These are phyloP conservation scores for Aegilops speltoides DNA, from an alignment of 176 grass and related monocot genomes.

Conservation along the genomic window DNA sequence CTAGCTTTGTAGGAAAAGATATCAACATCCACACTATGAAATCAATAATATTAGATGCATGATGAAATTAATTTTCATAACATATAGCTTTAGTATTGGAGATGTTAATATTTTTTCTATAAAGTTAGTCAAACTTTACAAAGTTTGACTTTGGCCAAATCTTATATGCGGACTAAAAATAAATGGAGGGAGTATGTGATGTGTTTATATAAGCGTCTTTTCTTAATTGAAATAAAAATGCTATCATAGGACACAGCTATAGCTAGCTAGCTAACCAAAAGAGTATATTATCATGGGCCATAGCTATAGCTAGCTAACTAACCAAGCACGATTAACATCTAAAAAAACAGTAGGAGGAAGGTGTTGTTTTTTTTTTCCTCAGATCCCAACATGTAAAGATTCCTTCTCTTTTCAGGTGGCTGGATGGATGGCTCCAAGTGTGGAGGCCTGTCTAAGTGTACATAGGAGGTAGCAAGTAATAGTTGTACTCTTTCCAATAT, in stretches of 20 bases:
- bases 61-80: no score
- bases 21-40: no score
- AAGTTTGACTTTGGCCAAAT: no score
- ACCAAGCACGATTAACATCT: neutral
- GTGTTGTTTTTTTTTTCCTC: neutral
- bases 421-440: slow-evolving; percentile 38
- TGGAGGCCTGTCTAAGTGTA: slow-evolving; percentile 3
- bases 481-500: neutral
- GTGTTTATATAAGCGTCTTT: neutral
- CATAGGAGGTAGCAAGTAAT: slow-evolving; percentile 25
- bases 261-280: neutral
- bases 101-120: no score
- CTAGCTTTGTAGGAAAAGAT: no score
- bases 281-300: neutral
- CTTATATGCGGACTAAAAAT: no score
- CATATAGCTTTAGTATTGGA: no score
- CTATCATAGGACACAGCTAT: neutral
- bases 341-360: slow-evolving; percentile 1
- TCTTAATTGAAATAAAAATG: neutral
- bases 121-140: no score
- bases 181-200: no score
- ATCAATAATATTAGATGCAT: no score
- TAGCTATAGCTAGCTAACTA: neutral
- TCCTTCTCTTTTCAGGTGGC: slow-evolving; percentile 40
- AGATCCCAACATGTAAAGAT: slow-evolving; percentile 44